Base-by-base conservation (phyloP, 1,284 basidiomycete genomes). In the Coniophora puteana region DNA sequence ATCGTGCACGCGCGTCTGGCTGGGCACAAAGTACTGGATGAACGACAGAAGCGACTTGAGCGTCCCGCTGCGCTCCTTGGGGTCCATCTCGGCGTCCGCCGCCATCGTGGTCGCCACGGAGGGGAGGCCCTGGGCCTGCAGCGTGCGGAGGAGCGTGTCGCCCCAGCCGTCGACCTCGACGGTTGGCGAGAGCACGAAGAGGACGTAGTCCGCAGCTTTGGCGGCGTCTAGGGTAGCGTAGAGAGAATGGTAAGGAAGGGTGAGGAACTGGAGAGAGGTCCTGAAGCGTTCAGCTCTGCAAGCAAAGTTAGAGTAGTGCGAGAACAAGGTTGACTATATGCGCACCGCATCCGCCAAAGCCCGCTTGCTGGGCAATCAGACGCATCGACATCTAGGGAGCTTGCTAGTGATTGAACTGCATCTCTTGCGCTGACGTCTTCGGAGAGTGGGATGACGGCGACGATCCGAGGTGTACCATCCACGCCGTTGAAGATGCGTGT, bases 1-100 rank as follows among this genome's bases (percentile, higher is more conserved):
- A 61, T 87, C 80, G 51, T 74, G 81, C 7, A 90, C 67, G 31
- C 74, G 69, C 38, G 72, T 68, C 49, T 93, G 85, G n/a, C 77
- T 74, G 1, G 95, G 95, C 44, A 91, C 89, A 63, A 99, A 99
- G 66, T 99, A 98, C 49, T 85, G 83, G 41, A 94, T 82, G 68
- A 98, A 97, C 2, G 92, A 95, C 7, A 93, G 72, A 1, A 96
- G 72, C 0, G 90, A 94, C 66, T 91, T 93, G 45, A 89, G 67
- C 29, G 92, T 76, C 7, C 78, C 78, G 0, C 74, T 56, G 21
- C 83, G 77, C 21, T 76, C 66, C 59, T 85, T 84, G n/a, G 72
- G 54, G 40, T 83, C 80, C 32, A 78, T 59, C 0, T 59, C 51
- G 4, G 61, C 42, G 26, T 71, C 66, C 0, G 77, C 66, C 1